phyloP scores from a whole-genome alignment of 139 green algal genomes.

The Chlorokybus atmophyticus region DNA sequence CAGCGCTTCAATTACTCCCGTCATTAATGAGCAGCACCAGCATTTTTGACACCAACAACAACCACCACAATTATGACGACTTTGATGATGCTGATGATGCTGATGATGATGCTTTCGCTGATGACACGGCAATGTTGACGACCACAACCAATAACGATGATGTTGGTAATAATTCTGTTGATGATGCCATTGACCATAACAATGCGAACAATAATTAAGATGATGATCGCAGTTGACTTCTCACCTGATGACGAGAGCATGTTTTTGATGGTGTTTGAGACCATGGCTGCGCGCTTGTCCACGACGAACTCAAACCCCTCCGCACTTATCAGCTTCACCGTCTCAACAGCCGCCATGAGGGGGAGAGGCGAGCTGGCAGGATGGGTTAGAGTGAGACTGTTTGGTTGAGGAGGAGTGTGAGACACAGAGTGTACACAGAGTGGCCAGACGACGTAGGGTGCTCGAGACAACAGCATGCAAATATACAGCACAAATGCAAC shows the following conservation, averaged over 20 bases:
- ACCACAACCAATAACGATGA: neutral
- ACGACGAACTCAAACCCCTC: conserved; percentile 96
- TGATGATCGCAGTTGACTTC: neutral
- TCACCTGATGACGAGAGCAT: conserved; percentile 73
- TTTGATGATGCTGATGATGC: neutral
- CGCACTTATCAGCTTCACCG: conserved; percentile 81
- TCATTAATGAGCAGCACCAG: too few species aligned
- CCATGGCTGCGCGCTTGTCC: conserved; percentile 83
- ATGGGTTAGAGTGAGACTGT: too few species aligned
- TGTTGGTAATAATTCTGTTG: neutral
- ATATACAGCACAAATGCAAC: too few species aligned
- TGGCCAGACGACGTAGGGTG: too few species aligned
- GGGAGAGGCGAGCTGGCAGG: too few species aligned
- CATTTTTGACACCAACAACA: too few species aligned
- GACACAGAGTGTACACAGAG: too few species aligned
- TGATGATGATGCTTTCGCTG: conserved; percentile 25
- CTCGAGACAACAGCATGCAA: too few species aligned
- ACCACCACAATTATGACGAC: too few species aligned
- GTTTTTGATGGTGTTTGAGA: conserved; percentile 91
- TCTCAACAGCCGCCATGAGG: too few species aligned
- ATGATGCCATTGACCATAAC: neutral
- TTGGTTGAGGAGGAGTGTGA: too few species aligned
- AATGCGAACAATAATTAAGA: neutral
- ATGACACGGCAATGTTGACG: neutral
- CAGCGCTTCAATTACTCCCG: too few species aligned